Evolutionary conservation across 106 monocot species (phyloP), one percentile per base, ranked within the genome.

Genomic region (Ottelia alismoides): DNA sequence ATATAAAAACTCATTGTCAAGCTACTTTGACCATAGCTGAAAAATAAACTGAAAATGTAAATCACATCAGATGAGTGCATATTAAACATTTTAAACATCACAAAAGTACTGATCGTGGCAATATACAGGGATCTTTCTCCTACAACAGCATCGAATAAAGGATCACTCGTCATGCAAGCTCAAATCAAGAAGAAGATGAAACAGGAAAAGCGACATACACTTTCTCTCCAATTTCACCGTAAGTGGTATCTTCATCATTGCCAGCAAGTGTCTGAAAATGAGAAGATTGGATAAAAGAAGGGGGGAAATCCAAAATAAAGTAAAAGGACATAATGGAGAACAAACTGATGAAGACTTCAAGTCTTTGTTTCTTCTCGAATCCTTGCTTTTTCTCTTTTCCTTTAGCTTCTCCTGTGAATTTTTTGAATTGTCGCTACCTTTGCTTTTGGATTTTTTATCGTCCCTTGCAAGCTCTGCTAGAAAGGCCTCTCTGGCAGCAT

Each of bases 401-500:
- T 84, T 94, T 46, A 52, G 48, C 57, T 84, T 94, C 23, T 94
- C 93, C 27, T 77, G 74, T 22, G 54, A 45, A 46, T 74, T 74
- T 71, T 87, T 87, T 25, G 66, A 52, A 47, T 64, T 32, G n/a
- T n/a, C n/a, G n/a, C n/a, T n/a, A n/a, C n/a, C n/a, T n/a, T n/a
- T n/a, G n/a, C n/a, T n/a, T n/a, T n/a, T n/a, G n/a, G n/a, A n/a
- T 59, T 74, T 90, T 57, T 77, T 77, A 46, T 73, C 80, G 78
- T 80, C 84, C 53, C 69, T 60, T 24, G 80, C 90, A 61, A 90
- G 84, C 61, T 90, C 90, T 27, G 81, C 93, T 27, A 94, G 55
- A 60, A 94, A 81, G 55, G 93, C 93, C 74, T 88, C 83, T 50
- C 78, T 74, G 51, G 88, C 88, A 60, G 93, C 88, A 62, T 88